Percentiles rank a stretch among this genome's conserved stretches.
Conservation (phyloP, 768 basidiomycete species). For the Obba rivulosa region DNA sequence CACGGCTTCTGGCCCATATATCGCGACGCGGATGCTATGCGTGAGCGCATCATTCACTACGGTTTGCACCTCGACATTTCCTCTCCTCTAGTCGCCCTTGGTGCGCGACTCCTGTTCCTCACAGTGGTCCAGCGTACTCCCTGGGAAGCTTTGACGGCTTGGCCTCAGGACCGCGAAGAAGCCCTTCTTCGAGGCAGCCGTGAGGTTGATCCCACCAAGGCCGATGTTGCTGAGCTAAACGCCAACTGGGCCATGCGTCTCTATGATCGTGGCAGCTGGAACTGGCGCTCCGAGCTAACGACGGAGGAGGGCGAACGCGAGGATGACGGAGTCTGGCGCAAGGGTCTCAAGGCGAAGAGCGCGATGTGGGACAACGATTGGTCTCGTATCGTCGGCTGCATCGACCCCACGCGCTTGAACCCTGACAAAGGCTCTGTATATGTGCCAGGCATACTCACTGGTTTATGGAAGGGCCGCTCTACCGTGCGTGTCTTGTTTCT, state of each 20-base stretch:
- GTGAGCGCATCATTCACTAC: slow-evolving; percentile 17
- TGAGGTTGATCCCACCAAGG: slow-evolving; percentile 41
- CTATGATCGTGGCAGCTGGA: slow-evolving; percentile 17
- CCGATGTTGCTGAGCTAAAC: slow-evolving; percentile 58
- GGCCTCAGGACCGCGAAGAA: slow-evolving; percentile 27
- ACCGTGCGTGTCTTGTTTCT: slow-evolving; percentile 36
- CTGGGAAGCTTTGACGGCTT: slow-evolving; percentile 31
- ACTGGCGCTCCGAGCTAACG: slow-evolving; percentile 19
- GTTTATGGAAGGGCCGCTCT: slow-evolving; percentile 61
- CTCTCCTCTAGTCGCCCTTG: slow-evolving; percentile 44
- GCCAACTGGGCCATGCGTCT: slow-evolving; percentile 22
- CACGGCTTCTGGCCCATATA: slow-evolving; percentile 49
- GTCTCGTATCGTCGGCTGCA: slow-evolving; percentile 46
- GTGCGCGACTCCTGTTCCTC: slow-evolving; percentile 62
- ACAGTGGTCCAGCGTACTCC: slow-evolving; percentile 49
- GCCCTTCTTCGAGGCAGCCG: slow-evolving; percentile 23
- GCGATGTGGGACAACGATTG: slow-evolving; percentile 52
- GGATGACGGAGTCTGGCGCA: slow-evolving; percentile 20
- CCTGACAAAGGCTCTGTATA: slow-evolving; percentile 32
- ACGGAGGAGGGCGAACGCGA: slow-evolving; percentile 21
- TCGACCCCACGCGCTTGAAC: slow-evolving; percentile 26
- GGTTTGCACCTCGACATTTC: slow-evolving; percentile 17
- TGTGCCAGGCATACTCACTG: slow-evolving; percentile 45
- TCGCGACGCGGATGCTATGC: slow-evolving; percentile 19
- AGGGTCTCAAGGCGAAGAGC: slow-evolving; percentile 29